Evolutionary conservation across 305 asterid genomes (phyloP), one percentile per base, ranked within the genome.

Genomic region (Fraxinus dipetala): DNA sequence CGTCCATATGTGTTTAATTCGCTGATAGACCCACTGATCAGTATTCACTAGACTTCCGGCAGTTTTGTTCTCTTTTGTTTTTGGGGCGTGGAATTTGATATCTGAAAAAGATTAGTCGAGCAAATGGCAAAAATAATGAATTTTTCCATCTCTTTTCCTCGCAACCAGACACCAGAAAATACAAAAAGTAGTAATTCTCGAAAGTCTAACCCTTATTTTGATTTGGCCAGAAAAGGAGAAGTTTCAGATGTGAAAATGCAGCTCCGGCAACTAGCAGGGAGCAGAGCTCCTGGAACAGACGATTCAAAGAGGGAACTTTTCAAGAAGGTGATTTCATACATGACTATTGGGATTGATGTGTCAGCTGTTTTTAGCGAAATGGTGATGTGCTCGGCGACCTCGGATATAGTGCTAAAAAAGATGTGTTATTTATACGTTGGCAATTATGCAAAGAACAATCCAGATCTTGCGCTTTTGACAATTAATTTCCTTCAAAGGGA

Each of bases 311-410:
- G 99, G 83, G 99, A 96, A 16, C 92, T 93, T 78, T 96, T 92
- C 89, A 95, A 96, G 91, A 96, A 96, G 91, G 98, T 96, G 63
- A 93, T 95, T 72, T 96, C 98, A 5, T 95, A 95, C 90, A 96
- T 96, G 99, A 96, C 99, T 10, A 92, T 96, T 76, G 98, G 98
- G 81, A 91, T 96, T 43, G 98, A 96, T 9, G 98, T 96, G 43
- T 96, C 99, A 35, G 92, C 98, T 2, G 97, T 95, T 79, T 96
- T 96, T 73, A 95, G 99, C 79, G 99, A 96, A 88, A 95, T 95
- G 99, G 99, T 96, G 86, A 96, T 96, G 99, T 96, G 99, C 88
- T 95, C 99, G 24, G 98, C 98, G 3, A 96, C 98, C 34, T 93
- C 99, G 0, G 99, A 96, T 85, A 96, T 96, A 18, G 98, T 96